These are phyloP conservation scores for Hyphodiscus sp. DNA, from an alignment of 2,329 filamentous ascomycete species.

Conservation along the genomic window DNA sequence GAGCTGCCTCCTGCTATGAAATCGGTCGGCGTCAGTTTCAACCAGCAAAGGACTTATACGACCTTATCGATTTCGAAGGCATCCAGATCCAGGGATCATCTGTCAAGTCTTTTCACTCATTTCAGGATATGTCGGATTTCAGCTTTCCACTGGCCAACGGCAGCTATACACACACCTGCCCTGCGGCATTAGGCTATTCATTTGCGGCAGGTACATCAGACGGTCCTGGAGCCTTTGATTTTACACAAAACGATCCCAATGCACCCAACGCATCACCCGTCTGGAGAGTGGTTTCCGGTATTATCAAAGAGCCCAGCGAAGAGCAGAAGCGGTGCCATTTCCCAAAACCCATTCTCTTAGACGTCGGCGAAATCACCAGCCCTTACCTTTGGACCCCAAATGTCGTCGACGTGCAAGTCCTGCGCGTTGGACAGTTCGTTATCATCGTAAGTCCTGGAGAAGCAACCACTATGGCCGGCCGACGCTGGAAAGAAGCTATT, in stretches of 20 bases:
- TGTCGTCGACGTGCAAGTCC: slow-evolving; percentile 78
- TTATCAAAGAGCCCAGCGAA: slow-evolving; percentile 63
- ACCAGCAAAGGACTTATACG: slow-evolving; percentile 54
- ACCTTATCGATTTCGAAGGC: slow-evolving; percentile 39
- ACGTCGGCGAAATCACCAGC: slow-evolving; percentile 70
- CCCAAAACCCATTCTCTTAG: slow-evolving; percentile 78
- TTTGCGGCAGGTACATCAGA: slow-evolving; percentile 93
- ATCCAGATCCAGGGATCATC: slow-evolving; percentile 51
- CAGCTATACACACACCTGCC: slow-evolving; percentile 65
- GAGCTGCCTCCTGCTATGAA: slow-evolving; percentile 68
- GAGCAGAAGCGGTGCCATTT: slow-evolving; percentile 71
- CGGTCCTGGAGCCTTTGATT: slow-evolving; percentile 86
- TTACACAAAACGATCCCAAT: slow-evolving; percentile 77
- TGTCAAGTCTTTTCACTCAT: slow-evolving; percentile 80
- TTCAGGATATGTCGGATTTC: slow-evolving; percentile 73
- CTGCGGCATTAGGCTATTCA: slow-evolving; percentile 82
- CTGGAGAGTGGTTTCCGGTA: slow-evolving; percentile 68
- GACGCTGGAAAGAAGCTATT: slow-evolving; percentile 75
- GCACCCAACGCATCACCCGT: slow-evolving; percentile 59
- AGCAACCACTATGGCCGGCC: slow-evolving; percentile 85
- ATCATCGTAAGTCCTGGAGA: slow-evolving; percentile 83
- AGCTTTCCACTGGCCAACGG: slow-evolving; percentile 70
- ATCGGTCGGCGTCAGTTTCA: slow-evolving; percentile 67
- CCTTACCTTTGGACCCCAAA: slow-evolving; percentile 91
- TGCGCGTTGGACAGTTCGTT: slow-evolving; percentile 78